A percentile compares a stretch with the other conserved stretches of the same genome.
These are phyloP conservation scores for Diplocarpon mali DNA, from an alignment of 2,329 filamentous ascomycete species.

Conservation along the genomic window DNA sequence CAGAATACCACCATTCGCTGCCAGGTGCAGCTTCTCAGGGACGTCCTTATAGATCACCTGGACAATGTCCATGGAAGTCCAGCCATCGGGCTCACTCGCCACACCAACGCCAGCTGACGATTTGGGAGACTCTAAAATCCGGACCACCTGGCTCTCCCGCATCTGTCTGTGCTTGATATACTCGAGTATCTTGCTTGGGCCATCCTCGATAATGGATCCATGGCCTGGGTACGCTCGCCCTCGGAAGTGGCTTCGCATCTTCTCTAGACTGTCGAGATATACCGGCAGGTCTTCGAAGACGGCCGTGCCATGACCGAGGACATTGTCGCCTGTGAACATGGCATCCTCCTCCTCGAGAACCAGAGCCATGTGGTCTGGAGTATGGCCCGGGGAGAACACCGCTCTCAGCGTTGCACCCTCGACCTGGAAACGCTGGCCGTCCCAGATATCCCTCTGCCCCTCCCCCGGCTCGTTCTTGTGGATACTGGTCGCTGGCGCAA, in stretches of 20 bases:
- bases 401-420: conserved; percentile 58
- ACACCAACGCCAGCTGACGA: conserved; percentile 19
- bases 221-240: conserved; percentile 81
- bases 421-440: conserved; percentile 42
- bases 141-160: conserved; percentile 68
- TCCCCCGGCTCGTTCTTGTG: conserved; percentile 53
- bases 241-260: conserved; percentile 54
- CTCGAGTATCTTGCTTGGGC: conserved; percentile 59
- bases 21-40: conserved; percentile 59
- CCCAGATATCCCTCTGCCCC: conserved; percentile 42
- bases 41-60: conserved; percentile 76
- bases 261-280: conserved; percentile 58
- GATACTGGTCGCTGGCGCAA: conserved; percentile 52
- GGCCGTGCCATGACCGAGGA: conserved; percentile 75
- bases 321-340: conserved; percentile 83
- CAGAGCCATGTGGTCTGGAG: conserved; percentile 72
- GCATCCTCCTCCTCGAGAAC: conserved; percentile 66
- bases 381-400: conserved; percentile 61
- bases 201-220: conserved; percentile 66
- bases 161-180: conserved; percentile 75
- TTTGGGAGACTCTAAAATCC: conserved; percentile 42
- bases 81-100: conserved; percentile 30
- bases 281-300: conserved; percentile 67
- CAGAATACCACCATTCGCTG: conserved; percentile 64
- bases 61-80: conserved; percentile 74